Evolutionary conservation across 2,329 filamentous ascomycete genomes (phyloP).

Genomic region (Beauveria pseudobassiana): DNA sequence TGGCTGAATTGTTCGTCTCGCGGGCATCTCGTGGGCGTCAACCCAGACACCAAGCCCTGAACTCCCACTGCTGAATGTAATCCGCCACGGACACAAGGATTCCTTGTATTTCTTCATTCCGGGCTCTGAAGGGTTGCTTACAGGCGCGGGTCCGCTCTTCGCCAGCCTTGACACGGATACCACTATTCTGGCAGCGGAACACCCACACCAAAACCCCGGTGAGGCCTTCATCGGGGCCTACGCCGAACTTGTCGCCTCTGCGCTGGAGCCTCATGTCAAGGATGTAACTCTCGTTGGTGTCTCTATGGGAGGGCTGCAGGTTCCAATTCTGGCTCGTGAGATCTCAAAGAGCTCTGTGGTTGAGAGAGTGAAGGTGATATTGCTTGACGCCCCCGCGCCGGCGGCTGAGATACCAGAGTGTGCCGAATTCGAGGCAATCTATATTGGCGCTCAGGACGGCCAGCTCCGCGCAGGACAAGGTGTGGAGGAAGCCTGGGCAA

Average conservation of each 20-base stretch:
- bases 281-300: neutral
- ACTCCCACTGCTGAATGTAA: neutral
- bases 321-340: neutral
- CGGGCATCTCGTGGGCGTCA: neutral
- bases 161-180: neutral
- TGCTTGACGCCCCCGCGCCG: neutral
- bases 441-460: neutral
- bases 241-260: neutral
- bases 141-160: neutral
- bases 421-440: neutral
- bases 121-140: neutral
- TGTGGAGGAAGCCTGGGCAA: neutral
- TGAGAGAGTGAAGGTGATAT: neutral
- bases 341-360: neutral
- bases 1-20: neutral
- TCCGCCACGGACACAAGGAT: neutral
- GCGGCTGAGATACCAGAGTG: neutral
- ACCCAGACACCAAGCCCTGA: too few species aligned
- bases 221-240: neutral
- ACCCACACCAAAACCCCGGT: neutral
- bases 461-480: neutral
- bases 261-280: neutral
- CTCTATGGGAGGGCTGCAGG: neutral
- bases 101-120: neutral
- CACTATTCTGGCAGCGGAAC: neutral